Evolutionary conservation across 441 rosid species (phyloP), one percentile per base, ranked within the genome.

Genomic region (Melianthus villosus): DNA sequence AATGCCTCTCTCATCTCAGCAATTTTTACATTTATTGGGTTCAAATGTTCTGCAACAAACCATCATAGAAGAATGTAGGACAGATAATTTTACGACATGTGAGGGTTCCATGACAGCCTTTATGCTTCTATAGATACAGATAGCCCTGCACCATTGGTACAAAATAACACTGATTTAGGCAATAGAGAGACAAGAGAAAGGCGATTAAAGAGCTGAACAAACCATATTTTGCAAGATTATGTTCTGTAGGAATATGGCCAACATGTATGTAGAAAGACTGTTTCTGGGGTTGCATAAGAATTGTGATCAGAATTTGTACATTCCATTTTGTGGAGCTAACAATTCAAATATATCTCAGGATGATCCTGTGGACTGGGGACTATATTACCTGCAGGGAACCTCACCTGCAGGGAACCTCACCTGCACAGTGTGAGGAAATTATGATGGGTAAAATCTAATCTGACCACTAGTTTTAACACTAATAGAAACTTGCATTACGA

Each of bases 231-330:
- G 93, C 94, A 16, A 82, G 68, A 62, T 70, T 77, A 35, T 73
- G 80, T 63, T 79, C 82, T 22, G 68, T 89, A 25, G 91, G 96
- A 41, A 91, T 85, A 56, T 82, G 98, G 13, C 96, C 94, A 25
- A 77, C 82, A 37, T 85, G 98, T 49, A 91, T 85, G 39, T 85
- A 61, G 57, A 91, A 91, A 15, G 98, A 77, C 96, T 1, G 82
- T 72, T 54, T 91, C 91, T 31, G 96, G 94, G 14, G 94, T 65
- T 3, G 82, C 58, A 34, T 67, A 48, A n/a, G 96, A 86, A 53
- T 91, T 91, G 62, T 72, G 93, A 91, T 62, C 98, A 85, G 39
- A 91, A 85, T 43, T 77, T 76, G 65, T 77, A 82, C 79, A 79
- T 79, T 60, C 98, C 96, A 54, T 77, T 75, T 53, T 64, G 61